These are phyloP conservation scores for Neonectria faginata DNA, from an alignment of 2,329 filamentous ascomycete genomes.

Conservation along the genomic window DNA sequence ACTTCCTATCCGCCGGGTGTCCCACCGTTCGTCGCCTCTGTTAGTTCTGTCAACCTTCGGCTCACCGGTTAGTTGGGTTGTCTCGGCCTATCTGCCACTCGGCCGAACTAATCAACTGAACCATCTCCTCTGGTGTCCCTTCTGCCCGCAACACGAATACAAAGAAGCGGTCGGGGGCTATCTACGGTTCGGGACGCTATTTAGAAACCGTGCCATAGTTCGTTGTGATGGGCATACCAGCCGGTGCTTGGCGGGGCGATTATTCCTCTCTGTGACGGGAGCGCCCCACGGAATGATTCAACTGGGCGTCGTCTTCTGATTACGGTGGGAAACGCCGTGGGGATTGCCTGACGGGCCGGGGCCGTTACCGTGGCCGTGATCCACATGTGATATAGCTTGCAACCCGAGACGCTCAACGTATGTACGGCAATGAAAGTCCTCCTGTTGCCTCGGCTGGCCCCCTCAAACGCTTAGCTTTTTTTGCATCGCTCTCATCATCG, in stretches of 20 bases:
- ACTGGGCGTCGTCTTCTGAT: constrained; percentile 14
- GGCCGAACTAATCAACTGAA: background rate
- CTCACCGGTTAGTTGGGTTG: background rate
- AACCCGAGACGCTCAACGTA: constrained; percentile 22
- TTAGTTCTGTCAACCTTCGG: constrained; percentile 1
- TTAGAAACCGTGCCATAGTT: background rate
- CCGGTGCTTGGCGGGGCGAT: constrained; percentile 22
- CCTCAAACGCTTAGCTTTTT: background rate
- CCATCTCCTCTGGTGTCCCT: constrained; percentile 2
- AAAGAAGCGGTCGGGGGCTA: constrained; percentile 3
- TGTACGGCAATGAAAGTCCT: constrained; percentile 8
- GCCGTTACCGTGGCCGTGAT: background rate
- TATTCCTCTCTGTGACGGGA: constrained; percentile 10
- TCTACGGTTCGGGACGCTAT: background rate
- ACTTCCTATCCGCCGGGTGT: background rate
- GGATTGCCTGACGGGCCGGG: constrained; percentile 20
- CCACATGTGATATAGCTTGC: constrained; percentile 10
- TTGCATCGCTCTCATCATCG: constrained; percentile 4
- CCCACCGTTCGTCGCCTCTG: constrained; percentile 14
- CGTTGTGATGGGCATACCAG: constrained; percentile 8
- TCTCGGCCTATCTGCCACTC: background rate
- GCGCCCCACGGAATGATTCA: constrained; percentile 7
- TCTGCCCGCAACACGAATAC: background rate
- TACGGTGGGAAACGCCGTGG: constrained; percentile 15
- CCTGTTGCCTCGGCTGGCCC: background rate